Percentiles rank a stretch among this genome's conserved stretches.
These are phyloP conservation scores for Gypsophila paniculata DNA, from an alignment of 179 eudicot genomes.

Conservation along the genomic window DNA sequence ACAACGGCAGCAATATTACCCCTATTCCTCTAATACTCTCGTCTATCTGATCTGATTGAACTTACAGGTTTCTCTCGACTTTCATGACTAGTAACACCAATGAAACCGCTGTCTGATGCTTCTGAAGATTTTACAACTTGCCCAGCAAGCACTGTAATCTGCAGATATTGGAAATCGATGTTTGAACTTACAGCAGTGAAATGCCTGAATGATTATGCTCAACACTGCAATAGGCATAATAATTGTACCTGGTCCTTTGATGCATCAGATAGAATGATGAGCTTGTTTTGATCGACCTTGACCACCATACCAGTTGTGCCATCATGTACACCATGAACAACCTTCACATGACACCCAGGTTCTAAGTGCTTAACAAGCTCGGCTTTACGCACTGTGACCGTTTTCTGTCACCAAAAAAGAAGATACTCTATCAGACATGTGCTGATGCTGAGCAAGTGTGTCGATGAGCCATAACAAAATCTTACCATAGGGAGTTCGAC, in stretches of 20 bases:
- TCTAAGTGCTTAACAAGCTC: slow-evolving; percentile 71
- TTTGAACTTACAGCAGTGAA: background rate
- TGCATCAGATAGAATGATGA: slow-evolving; percentile 61
- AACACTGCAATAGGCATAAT: background rate
- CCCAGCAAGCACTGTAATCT: slow-evolving; percentile 68
- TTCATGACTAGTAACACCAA: slow-evolving; percentile 44
- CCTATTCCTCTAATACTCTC: background rate
- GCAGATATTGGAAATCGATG: slow-evolving; percentile 14
- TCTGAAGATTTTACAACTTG: slow-evolving; percentile 47
- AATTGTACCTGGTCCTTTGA: slow-evolving; percentile 58
- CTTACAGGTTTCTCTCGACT: slow-evolving; percentile 29
- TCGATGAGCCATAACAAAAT: background rate
- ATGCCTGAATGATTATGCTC: background rate
- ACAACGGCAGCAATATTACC: background rate
- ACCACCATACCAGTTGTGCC: slow-evolving; percentile 80
- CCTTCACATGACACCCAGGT: slow-evolving; percentile 75
- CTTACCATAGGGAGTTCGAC: slow-evolving; percentile 48
- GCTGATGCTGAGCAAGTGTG: background rate
- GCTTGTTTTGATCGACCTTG: slow-evolving; percentile 55
- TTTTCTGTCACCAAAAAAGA: slow-evolving; percentile 34
- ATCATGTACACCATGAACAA: slow-evolving; percentile 57
- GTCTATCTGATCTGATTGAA: background rate
- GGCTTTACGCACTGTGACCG: slow-evolving; percentile 56
- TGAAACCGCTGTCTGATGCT: slow-evolving; percentile 31
- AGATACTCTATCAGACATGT: background rate